These are phyloP conservation scores for Obba rivulosa DNA, from an alignment of 768 basidiomycete species.

Conservation along the genomic window DNA sequence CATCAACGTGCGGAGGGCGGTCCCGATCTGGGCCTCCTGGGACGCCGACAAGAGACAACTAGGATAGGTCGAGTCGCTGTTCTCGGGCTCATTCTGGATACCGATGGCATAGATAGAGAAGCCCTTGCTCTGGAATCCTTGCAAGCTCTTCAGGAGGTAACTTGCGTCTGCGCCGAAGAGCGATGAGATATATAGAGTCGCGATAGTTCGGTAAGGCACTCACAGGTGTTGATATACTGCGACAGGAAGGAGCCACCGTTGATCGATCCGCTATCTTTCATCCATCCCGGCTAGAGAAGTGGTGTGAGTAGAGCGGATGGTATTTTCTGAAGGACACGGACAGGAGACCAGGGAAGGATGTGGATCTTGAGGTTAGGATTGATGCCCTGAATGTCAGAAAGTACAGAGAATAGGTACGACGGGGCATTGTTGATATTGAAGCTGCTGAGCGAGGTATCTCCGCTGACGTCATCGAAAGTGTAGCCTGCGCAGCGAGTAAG, in stretches of 20 bases:
- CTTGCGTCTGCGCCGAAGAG: conserved; percentile 47
- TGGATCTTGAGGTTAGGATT: conserved; percentile 52
- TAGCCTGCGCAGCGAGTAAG: conserved; percentile 38
- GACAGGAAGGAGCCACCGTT: conserved; percentile 56
- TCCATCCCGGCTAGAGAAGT: conserved; percentile 60
- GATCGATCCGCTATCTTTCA: conserved; percentile 65
- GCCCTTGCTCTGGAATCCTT: conserved; percentile 60
- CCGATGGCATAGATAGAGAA: conserved; percentile 57
- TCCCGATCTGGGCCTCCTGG: conserved; percentile 56
- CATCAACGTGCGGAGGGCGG: conserved; percentile 51
- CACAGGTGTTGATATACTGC: conserved; percentile 43
- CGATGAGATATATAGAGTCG: not conserved
- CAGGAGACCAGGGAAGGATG: conserved; percentile 73
- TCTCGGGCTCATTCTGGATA: conserved; percentile 51
- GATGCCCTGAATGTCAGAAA: conserved; percentile 58
- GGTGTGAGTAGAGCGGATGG: not conserved
- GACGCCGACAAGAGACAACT: conserved; percentile 51
- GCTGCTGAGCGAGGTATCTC: conserved; percentile 50
- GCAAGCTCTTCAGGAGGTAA: conserved; percentile 69
- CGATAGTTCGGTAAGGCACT: conserved; percentile 15
- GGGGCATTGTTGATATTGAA: conserved; percentile 59
- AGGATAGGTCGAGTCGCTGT: conserved; percentile 65
- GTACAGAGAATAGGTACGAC: conserved; percentile 54
- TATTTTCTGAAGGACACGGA: conserved; percentile 27
- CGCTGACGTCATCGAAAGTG: conserved; percentile 57